Evolutionary conservation across 2,329 filamentous ascomycete species (phyloP).

Genomic region (Fusarium siculi): DNA sequence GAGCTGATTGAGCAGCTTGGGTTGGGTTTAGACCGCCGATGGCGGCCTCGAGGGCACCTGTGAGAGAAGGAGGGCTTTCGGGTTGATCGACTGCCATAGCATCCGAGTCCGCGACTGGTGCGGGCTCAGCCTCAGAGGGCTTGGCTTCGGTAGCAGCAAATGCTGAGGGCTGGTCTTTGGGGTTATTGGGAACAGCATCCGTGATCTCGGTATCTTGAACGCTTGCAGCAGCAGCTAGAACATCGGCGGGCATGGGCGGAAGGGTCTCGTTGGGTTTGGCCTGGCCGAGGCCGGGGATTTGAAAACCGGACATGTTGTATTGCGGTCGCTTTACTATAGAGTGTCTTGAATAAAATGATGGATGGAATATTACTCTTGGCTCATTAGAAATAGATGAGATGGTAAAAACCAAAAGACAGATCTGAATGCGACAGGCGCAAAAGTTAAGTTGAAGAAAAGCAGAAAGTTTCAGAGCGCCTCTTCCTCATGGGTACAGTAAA

Average conservation of each 20-base stretch:
- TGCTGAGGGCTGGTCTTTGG: constrained; percentile 8
- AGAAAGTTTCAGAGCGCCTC: constrained; percentile 17
- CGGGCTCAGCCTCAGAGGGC: constrained; percentile 6
- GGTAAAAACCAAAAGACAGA: background rate
- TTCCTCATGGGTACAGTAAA: constrained; percentile 13
- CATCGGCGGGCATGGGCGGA: constrained; percentile 51
- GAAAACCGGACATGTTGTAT: constrained; percentile 53
- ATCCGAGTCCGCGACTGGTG: constrained; percentile 39
- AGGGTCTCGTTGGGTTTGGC: constrained; percentile 56
- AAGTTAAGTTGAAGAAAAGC: constrained; percentile 4
- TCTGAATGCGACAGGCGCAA: constrained; percentile 21
- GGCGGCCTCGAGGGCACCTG: constrained; percentile 57
- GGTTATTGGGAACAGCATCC: constrained; percentile 2
- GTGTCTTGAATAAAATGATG: background rate
- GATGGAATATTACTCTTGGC: background rate
- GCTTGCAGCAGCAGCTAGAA: constrained; percentile 46
- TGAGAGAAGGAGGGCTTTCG: constrained; percentile 52
- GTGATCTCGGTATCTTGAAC: constrained; percentile 40
- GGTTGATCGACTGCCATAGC: constrained; percentile 53
- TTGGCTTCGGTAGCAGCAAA: constrained; percentile 5
- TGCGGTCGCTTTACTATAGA: background rate
- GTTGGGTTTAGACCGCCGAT: constrained; percentile 51
- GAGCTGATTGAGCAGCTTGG: constrained; percentile 24
- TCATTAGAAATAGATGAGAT: background rate
- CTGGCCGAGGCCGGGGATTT: constrained; percentile 57